Evolutionary conservation across 768 basidiomycete genomes (phyloP), one percentile per base, ranked within the genome.

Genomic region (Rhodotorula paludigena): DNA sequence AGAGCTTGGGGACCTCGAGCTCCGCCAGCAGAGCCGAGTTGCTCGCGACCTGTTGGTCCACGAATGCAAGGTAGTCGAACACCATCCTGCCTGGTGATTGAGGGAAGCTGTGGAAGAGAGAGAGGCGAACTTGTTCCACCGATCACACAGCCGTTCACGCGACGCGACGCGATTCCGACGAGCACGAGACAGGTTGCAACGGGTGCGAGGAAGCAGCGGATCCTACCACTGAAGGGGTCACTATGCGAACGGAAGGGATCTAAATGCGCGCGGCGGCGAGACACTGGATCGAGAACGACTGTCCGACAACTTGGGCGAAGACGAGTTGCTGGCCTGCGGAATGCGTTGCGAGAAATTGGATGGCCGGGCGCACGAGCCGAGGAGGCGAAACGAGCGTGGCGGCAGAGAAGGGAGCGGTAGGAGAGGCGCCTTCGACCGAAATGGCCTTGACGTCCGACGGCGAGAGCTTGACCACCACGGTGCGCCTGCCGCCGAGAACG

Each of bases 401-500:
- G 3, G 56, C 23, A 7, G 63, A 48, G 54, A 64, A 60, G 6
- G 63, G 54, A 1, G 58, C 33, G 28, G 63, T 21, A 3, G 60
- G 30, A 1, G 59, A 21, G 3, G 12, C 55, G 38, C 59, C 63
- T 4, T 57, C 61, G 64, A 68, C 55, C 12, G 63, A 57, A 48
- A 68, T 64, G 39, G 53, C 62, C 30, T 58, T 52, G 39, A 63
- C 69, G 30, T 60, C 52, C n/a, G 39, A 39, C 10, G 32, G 11
- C 18, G 58, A 61, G 35, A 60, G 8, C 55, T 55, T 66, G 62
- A 72, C 62, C 33, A 71, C 63, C 44, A 63, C 41, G 23, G 68
- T 73, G 41, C 44, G 53, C 28, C 11, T 55, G 8, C 66, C 63
- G 12, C 35, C 59, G 21, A 57, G 53, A 44, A 73, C 62, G 39